Evolutionary conservation across 73 alveolate genomes (phyloP), one percentile per base, ranked within the genome.

Genomic region (Paramecium caudatum): DNA sequence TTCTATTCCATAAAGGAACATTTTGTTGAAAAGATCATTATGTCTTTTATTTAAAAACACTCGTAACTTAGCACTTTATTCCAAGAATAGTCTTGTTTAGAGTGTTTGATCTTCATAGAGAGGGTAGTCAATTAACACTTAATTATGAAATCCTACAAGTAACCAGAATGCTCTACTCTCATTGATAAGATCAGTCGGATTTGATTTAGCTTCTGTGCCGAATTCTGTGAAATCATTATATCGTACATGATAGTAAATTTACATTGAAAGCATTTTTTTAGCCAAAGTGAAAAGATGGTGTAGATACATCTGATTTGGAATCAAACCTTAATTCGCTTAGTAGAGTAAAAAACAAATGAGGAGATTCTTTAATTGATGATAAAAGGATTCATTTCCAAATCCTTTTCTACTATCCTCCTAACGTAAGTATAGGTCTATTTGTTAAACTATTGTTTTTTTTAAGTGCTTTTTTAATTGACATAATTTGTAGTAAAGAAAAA

Each of bases 151-250:
- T 1, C 69, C 88, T 15, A 74, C 47, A 39, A 74, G 32, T 7
- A 74, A 27, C 88, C 88, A 74, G 45, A 74, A 74, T 0, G 69
- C 62, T 37, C 68, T 74, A 6, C 88, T 74, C 21, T 74, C 88
- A 41, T 45, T 55, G 6, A 21, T 55, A 27, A 55, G 4, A 55
- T 55, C 80, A 4, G 80, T 27, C 23, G 80, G 80, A 55, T 37
- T 55, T 3, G 23, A 55, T 55, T 55, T 55, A 0, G 80, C 30
- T 74, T 65, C 62, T 9, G 15, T 41, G 5, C 25, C 68, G 21
- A 37, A 74, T 41, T 74, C 88, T 32, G 83, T 65, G 6, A 39
- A 74, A n/a, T 74, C 62, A 37, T 43, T 41, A 5, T 74, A 74
- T 43, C 45, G 21, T 3, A 74, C 47, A 21, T 41, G 33, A 74